phyloP scores from a whole-genome alignment of 2,329 filamentous ascomycete genomes.

The Lecanicillium sp. region DNA sequence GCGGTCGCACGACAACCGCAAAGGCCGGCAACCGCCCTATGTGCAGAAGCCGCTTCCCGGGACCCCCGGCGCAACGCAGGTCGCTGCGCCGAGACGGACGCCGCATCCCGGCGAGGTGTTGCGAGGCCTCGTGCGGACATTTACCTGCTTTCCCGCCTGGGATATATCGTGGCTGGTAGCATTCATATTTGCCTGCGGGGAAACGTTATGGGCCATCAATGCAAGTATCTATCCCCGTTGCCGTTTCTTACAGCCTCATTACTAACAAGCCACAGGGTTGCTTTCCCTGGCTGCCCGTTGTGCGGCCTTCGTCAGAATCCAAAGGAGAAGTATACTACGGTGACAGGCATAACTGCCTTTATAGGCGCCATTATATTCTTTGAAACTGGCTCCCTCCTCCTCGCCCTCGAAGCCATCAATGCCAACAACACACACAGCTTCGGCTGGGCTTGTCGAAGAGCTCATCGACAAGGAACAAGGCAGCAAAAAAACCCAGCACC shows the following conservation, averaged over 20 bases:
- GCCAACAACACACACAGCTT: constrained; percentile 7
- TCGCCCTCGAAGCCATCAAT: constrained; percentile 11
- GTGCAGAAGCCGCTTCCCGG: not conserved
- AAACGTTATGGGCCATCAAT: constrained; percentile 6
- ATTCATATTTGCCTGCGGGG: constrained; percentile 7
- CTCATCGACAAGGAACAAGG: not conserved
- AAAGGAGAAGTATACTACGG: not conserved
- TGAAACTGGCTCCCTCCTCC: not conserved
- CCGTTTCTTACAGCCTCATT: not conserved
- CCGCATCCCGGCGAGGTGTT: constrained; percentile 2
- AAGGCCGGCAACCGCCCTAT: constrained; percentile 8
- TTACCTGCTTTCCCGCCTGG: constrained; percentile 7
- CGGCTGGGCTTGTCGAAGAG: constrained; percentile 10
- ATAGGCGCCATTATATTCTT: constrained; percentile 3
- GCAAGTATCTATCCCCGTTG: not conserved
- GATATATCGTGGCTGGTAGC: constrained; percentile 12
- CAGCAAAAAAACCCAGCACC: constrained; percentile 5
- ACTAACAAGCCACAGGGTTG: not conserved
- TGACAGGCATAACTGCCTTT: constrained; percentile 9
- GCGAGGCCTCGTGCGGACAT: not conserved
- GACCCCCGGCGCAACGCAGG: not conserved
- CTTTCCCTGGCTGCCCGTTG: constrained; percentile 4
- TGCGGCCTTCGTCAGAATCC: not conserved
- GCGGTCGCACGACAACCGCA: constrained; percentile 13
- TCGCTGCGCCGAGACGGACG: not conserved